Base-by-base conservation (phyloP, 306 rosid genomes). In the Pyrus bretschneideri region DNA sequence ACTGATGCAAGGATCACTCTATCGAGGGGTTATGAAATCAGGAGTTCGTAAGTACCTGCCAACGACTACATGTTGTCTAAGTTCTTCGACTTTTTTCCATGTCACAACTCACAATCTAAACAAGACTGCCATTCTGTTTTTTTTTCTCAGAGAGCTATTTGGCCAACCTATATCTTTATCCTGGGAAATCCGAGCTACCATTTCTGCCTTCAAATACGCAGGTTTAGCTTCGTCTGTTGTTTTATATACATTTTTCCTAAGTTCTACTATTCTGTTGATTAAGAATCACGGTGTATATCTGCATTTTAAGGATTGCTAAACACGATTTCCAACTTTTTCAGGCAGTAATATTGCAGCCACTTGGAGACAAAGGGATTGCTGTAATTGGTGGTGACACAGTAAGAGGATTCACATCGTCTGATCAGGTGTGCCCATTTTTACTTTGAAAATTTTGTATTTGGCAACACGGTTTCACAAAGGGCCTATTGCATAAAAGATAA, bases 341-440 rank as follows among this genome's bases (percentile, higher is more conserved):
- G 99, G 96, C 97, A 74, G 93, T 92, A 73, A 92, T 95, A 76
- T 85, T 95, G 85, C 99, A 92, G 81, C 99, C 99, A 81, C 97
- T 95, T 76, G 97, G 96, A 79, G 93, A 92, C 70, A 90, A 82
- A 79, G 97, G 99, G 54, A 83, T 95, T 81, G 93, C 91, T 66
- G 82, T 95, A 78, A 72, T 95, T 76, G 97, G 97, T 11, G 99
- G 99, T 75, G 92, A 92, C 87, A 95, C 92, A 38, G 85, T 95
- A 55, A 83, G 98, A 81, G 99, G 97, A 71, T 95, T 90, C 83
- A 92, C 97, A 57, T 74, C 92, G 38, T 85, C 93, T 54, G 98
- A 91, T 60, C 98, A 91, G 93, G 98, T 93, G 61, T 19, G 63
- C 78, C 54, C 62, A 49, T 52, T 71, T 72, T 38, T 19, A 33